Conservation (phyloP, 2,329 filamentous ascomycete genomes). For the Pseudogymnoascus sp. region DNA sequence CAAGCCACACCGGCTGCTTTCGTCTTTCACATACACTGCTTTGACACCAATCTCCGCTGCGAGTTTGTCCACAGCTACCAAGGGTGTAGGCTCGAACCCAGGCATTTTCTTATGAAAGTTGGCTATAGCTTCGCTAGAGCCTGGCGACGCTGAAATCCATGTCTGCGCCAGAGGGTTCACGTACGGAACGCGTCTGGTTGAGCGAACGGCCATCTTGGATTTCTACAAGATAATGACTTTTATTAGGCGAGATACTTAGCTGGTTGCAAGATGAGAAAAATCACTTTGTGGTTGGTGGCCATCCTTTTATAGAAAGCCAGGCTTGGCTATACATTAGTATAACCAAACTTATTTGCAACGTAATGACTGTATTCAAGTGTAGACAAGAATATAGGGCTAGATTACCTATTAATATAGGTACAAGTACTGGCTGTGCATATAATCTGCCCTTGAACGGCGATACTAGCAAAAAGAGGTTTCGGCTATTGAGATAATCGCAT, state of each 20-base stretch:
- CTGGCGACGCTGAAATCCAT: not conserved
- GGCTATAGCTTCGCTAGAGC: not conserved
- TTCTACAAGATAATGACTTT: not conserved
- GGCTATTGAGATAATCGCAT: not conserved
- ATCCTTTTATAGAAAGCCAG: not conserved
- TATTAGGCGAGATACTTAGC: not conserved
- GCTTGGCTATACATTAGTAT: not conserved
- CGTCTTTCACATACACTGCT: slow-evolving; percentile 62
- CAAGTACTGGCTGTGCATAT: not conserved
- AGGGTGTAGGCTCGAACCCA: slow-evolving; percentile 45
- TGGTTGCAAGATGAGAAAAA: not conserved
- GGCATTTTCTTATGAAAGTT: not conserved
- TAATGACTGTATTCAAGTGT: not conserved
- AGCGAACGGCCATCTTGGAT: not conserved
- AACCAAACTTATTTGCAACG: not conserved
- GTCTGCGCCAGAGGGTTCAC: not conserved
- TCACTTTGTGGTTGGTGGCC: not conserved
- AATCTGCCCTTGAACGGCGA: not conserved
- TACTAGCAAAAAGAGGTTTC: not conserved
- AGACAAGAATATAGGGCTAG: not conserved
- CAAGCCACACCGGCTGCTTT: slow-evolving; percentile 59
- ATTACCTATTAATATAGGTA: not conserved
- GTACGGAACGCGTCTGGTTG: not conserved
- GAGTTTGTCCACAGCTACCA: slow-evolving; percentile 46
- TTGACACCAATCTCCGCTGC: slow-evolving; percentile 51